These are phyloP conservation scores for Yamadazyma tumulicola DNA, from an alignment of 805 yeast genomes.

Conservation along the genomic window DNA sequence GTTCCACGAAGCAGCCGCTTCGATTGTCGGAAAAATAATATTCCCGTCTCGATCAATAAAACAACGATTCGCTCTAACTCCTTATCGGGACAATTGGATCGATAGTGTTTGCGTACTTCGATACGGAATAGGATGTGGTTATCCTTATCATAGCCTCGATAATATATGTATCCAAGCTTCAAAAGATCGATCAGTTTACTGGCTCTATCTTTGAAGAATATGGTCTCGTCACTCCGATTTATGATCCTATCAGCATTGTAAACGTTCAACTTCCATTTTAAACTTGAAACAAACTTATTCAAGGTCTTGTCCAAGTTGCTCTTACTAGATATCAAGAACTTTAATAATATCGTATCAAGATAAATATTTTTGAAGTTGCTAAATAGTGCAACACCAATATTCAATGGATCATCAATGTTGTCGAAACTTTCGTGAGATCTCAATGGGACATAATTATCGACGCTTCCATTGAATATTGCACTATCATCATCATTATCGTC, in stretches of 20 bases:
- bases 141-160: slow-evolving; percentile 66
- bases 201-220: slow-evolving; percentile 34
- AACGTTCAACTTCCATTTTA: slow-evolving; percentile 69
- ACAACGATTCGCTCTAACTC: slow-evolving; percentile 73
- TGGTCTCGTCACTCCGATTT: slow-evolving; percentile 64
- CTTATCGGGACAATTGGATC: slow-evolving; percentile 46
- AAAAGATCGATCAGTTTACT: slow-evolving; percentile 50
- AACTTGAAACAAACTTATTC: slow-evolving; percentile 62
- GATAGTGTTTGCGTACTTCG: slow-evolving; percentile 67
- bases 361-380: slow-evolving; percentile 54
- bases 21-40: slow-evolving; percentile 54
- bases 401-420: slow-evolving; percentile 2
- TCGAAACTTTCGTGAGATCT: slow-evolving; percentile 3
- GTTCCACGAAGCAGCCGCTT: slow-evolving; percentile 63
- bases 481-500: no score
- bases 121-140: slow-evolving; percentile 77
- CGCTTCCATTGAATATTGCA: no score
- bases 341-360: slow-evolving; percentile 70
- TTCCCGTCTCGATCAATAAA: slow-evolving; percentile 68
- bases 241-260: slow-evolving; percentile 58
- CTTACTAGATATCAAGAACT: slow-evolving; percentile 80
- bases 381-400: slow-evolving; percentile 7
- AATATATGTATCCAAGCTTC: slow-evolving; percentile 60
- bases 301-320: slow-evolving; percentile 68
- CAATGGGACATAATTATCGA: slow-evolving; percentile 6